phyloP scores from a whole-genome alignment of 306 rosid genomes.

The Cucurbita pepo region DNA sequence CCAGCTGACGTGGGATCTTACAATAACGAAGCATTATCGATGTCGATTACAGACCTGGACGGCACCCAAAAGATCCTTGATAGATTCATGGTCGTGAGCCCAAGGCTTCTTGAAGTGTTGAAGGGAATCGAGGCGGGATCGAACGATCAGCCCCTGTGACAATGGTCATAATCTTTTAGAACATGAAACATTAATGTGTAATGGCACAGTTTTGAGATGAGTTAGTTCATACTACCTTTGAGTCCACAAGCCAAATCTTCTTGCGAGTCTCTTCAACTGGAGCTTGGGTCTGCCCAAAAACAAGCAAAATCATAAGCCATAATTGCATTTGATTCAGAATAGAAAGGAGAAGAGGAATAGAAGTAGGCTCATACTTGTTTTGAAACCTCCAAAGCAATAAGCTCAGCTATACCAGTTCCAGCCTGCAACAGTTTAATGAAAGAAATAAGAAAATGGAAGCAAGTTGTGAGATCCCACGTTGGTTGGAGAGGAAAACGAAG shows the following conservation, averaged over 20 bases:
- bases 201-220: background rate
- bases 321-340: background rate
- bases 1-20: too few species aligned
- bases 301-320: background rate
- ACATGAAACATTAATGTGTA: background rate
- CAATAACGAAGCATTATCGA: background rate
- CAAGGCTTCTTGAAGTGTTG: constrained; percentile 95
- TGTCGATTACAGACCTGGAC: constrained; percentile 42
- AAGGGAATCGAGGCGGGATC: constrained; percentile 59
- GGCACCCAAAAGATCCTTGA: constrained; percentile 59
- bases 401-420: constrained; percentile 98
- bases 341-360: background rate
- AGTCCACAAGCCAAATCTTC: constrained; percentile 97
- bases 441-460: constrained; percentile 17
- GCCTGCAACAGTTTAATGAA: constrained; percentile 52
- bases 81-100: constrained; percentile 90
- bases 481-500: too few species aligned
- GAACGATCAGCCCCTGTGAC: constrained; percentile 75
- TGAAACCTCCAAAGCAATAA: constrained; percentile 90
- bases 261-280: constrained; percentile 75
- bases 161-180: constrained; percentile 4
- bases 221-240: constrained; percentile 42
- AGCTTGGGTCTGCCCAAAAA: constrained; percentile 43
- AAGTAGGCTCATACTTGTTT: constrained; percentile 57
- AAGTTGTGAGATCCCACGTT: background rate